Base-by-base conservation (phyloP, 2,329 filamentous ascomycete species). In the Phoma sp. region DNA sequence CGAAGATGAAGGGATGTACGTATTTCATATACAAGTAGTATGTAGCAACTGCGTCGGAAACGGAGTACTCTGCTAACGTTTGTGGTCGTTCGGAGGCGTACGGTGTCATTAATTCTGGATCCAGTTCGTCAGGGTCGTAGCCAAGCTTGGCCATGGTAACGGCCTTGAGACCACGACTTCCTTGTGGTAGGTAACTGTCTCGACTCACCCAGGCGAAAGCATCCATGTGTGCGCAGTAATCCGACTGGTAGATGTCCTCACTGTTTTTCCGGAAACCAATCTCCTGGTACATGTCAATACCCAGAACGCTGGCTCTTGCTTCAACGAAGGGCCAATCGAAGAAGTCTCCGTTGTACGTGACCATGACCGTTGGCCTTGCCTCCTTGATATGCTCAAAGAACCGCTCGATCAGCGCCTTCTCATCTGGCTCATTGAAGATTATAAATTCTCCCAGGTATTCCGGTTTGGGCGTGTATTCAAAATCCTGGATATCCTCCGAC, bases 21-120 rank as follows among this genome's bases (percentile, higher is more conserved):
- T 99, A 99, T 88, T 99, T 99, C 96, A 99, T 99, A 83, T 99
- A 99, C 59, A 99, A 81, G 72, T 99, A 99, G 74, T 99, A 99
- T 0, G 95, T 99, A 21, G 95, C 95, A 45, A 99, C 95, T 9
- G 96, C 96, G 82, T 99, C 96, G 69, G 96, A 99, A 39, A 99
- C 95, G 0, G 96, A 99, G 78, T 99, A 99, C 71, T 99, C 95
- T 8, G 95, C 94, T 46, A 99, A 81, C 0, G 92, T 96, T 73
- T 99, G 95, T 0, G 95, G 95, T 62, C 92, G 85, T 77, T 99
- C 95, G 57, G 82, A 87, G 15, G 95, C 95, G 64, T 88, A 84
- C 5, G 91, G 92, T 45, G 92, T 96, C 96, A 99, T 99, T 63
- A 99, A 79, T 76, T 99, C 95, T 0, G 95, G 95, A 69, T 99